phyloP scores from a whole-genome alignment of 139 green algal genomes.

The Coelastrella sp. region DNA sequence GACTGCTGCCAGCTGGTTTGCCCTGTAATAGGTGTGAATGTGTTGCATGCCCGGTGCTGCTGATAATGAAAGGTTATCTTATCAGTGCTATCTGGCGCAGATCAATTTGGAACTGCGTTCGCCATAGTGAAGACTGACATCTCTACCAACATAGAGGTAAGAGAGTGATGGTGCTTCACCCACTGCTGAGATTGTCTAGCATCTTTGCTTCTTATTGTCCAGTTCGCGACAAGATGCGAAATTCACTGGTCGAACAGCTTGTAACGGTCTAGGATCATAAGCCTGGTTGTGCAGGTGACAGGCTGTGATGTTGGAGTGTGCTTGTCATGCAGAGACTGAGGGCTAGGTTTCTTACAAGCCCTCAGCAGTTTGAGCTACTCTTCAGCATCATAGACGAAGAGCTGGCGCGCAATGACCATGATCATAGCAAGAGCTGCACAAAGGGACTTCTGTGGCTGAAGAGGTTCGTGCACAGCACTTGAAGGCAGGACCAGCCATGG shows the following conservation, averaged over 20 bases:
- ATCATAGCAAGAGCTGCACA: conserved; percentile 60
- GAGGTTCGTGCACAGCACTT: conserved; percentile 46
- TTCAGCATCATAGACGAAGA: conserved; percentile 79
- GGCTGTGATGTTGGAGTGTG: background rate
- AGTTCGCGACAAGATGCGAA: too few relatives aligned
- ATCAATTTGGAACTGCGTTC: conserved; percentile 79
- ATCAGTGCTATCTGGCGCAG: conserved; percentile 52
- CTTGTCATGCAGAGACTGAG: conserved; percentile 59
- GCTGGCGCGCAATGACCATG: conserved; percentile 57
- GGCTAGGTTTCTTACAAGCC: conserved; percentile 52
- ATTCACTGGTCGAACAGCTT: too few relatives aligned
- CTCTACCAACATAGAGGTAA: conserved; percentile 76
- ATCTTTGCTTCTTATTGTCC: too few relatives aligned
- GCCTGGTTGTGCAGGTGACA: too few relatives aligned
- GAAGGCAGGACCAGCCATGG: background rate
- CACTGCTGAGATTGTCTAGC: too few relatives aligned
- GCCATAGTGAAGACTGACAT: conserved; percentile 75
- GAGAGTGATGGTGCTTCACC: background rate
- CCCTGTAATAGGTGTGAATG: conserved; percentile 66
- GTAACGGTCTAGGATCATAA: too few relatives aligned
- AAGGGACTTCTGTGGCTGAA: conserved; percentile 88
- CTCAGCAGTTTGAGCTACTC: conserved; percentile 57
- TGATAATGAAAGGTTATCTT: background rate
- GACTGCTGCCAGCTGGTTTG: conserved; percentile 65
- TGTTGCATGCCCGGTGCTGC: background rate